phyloP scores from a whole-genome alignment of 2,329 filamentous ascomycete species.

The Claviceps spartinae region DNA sequence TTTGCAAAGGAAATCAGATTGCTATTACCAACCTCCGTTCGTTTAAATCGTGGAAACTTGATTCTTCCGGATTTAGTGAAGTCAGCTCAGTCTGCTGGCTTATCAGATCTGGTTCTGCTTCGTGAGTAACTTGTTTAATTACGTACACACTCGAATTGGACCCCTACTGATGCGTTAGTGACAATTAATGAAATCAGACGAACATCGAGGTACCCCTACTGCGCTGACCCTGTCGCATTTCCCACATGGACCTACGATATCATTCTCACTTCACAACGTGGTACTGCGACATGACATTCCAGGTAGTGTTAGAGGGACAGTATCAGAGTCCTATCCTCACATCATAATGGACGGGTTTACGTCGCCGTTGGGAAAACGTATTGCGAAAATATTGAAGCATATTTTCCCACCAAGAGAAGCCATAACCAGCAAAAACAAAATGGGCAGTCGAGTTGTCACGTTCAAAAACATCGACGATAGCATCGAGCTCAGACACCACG shows the following conservation, averaged over 20 bases:
- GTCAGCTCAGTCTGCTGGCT: conserved; percentile 64
- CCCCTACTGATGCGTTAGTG: no score
- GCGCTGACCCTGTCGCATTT: conserved; percentile 79
- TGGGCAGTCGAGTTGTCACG: conserved; percentile 79
- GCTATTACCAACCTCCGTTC: conserved; percentile 70
- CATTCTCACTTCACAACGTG: conserved; percentile 85
- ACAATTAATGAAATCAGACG: conserved; percentile 20
- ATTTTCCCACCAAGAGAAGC: conserved; percentile 82
- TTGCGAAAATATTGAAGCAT: conserved; percentile 86
- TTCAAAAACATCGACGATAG: conserved; percentile 91
- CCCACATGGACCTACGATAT: conserved; percentile 67
- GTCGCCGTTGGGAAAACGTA: conserved; percentile 62
- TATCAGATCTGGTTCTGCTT: conserved; percentile 74
- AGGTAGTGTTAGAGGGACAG: conserved; percentile 71
- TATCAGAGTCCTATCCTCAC: conserved; percentile 86
- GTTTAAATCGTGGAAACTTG: conserved; percentile 82
- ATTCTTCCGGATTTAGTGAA: conserved; percentile 74
- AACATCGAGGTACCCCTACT: conserved; percentile 85
- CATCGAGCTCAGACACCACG: conserved; percentile 70
- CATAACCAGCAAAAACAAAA: conserved; percentile 54
- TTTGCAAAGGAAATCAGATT: conserved; percentile 89
- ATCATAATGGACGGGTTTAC: conserved; percentile 92
- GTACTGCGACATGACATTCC: conserved; percentile 88
- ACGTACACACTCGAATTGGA: not conserved
- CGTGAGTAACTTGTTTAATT: conserved; percentile 18